These are phyloP conservation scores for Sclerotinia subarctica DNA, from an alignment of 2,329 filamentous ascomycete species.

Conservation along the genomic window DNA sequence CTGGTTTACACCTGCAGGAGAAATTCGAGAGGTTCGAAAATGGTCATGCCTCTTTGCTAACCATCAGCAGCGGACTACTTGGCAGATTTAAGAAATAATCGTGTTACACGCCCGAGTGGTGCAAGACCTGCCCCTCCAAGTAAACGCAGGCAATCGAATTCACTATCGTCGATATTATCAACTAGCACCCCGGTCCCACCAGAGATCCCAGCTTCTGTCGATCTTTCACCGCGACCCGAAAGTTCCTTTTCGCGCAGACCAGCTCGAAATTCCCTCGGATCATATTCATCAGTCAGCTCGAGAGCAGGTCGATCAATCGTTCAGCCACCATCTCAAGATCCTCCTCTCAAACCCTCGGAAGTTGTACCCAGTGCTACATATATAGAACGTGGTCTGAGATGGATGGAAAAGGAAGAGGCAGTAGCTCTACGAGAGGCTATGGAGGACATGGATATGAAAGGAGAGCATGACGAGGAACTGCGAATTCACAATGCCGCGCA, in stretches of 20 bases:
- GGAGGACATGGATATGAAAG: slow-evolving; percentile 65
- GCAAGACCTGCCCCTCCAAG: slow-evolving; percentile 60
- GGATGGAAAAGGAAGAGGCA: slow-evolving; percentile 79
- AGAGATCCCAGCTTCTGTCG: slow-evolving; percentile 25
- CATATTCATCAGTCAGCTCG: slow-evolving; percentile 35
- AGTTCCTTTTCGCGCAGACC: slow-evolving; percentile 35
- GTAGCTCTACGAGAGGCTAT: slow-evolving; percentile 67
- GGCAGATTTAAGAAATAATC: slow-evolving; percentile 65
- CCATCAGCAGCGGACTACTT: slow-evolving; percentile 61
- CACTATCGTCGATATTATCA: slow-evolving; percentile 42
- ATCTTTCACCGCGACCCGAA: slow-evolving; percentile 30
- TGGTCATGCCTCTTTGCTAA: slow-evolving; percentile 23
- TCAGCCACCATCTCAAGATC: slow-evolving; percentile 25
- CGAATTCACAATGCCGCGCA: slow-evolving; percentile 68
- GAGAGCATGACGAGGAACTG: slow-evolving; percentile 53
- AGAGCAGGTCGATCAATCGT: slow-evolving; percentile 35
- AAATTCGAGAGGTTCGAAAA: not conserved
- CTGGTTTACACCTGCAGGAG: not conserved
- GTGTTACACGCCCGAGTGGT: slow-evolving; percentile 65
- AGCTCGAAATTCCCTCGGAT: slow-evolving; percentile 35
- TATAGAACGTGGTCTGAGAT: slow-evolving; percentile 69
- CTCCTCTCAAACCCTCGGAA: slow-evolving; percentile 54
- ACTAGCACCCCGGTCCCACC: slow-evolving; percentile 20
- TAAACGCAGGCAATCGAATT: slow-evolving; percentile 33
- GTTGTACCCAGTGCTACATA: slow-evolving; percentile 66